Base-by-base conservation (phyloP, 108 stramenopile species). In the Schizochytrium sp. region DNA sequence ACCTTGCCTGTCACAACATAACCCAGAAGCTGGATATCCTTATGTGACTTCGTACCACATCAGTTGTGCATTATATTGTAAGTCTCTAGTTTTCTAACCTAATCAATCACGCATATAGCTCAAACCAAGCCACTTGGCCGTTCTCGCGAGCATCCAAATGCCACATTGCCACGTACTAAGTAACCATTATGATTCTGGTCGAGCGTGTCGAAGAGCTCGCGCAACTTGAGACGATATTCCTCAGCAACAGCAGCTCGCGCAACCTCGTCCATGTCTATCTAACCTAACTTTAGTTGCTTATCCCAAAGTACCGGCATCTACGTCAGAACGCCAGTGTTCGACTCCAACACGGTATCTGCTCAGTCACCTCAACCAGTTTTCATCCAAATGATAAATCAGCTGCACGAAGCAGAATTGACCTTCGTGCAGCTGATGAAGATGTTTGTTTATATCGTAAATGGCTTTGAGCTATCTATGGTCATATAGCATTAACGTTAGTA, bases 1-100 rank as follows among this genome's bases (percentile, higher is more conserved):
- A 69, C 64, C 64, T 69, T 69, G 64, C 64, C 64, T 44, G 64
- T 69, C 42, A 69, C 44, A 7, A 44, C 64, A 38, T 69, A 69
- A 44, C 64, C 64, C 19, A 69, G 64, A 7, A 69, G 12, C 28
- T 69, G 64, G 8, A 69, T 44, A 8, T 69, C 64, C 7, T 44
- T 38, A 12, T 28, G 5, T 8, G 44, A 44, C 64, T 69, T 38
- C 1, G 28, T 15, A 44, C 44, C 64, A 7, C 0, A 69, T 7
- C 64, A 69, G 1, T 17, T 8, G 40, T 15, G 64, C 28, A 8
- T 69, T 15, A 38, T 38, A 10, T 0, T 3, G 3, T 69, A 7
- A 69, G 64, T 69, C 3, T 19, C 15, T 17, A 59, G 15, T 15
- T 60, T 60, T 60, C 2, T 1, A n/a, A n/a, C 19, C 59, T 60